Base-by-base conservation (phyloP, 306 rosid species). In the Lablab purpureus region DNA sequence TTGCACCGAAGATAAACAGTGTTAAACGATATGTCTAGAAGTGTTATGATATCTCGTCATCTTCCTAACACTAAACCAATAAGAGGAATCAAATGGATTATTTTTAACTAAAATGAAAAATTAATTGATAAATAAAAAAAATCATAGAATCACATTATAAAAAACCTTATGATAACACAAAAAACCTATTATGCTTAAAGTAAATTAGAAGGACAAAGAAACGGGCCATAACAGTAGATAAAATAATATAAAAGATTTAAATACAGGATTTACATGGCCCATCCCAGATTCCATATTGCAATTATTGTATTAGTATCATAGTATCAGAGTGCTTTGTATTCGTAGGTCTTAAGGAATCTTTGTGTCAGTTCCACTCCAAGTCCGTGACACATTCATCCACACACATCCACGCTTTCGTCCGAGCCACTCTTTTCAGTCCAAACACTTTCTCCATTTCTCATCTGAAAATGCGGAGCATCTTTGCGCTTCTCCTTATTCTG, bases 381-480 rank as follows among this genome's bases (percentile, higher is more conserved):
- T 34, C 65, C 34, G 27, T 36, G 27, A 64, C 66, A 58, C 41
- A 12, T 40, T 59, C 23, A 34, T 23, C 10, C n/a, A 7, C 27
- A 40, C n/a, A 7, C 27, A 40, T 40, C 21, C 71, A n/a, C 50
- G 2, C 32, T 19, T 19, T 14, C 52, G 5, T 41, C 7, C 19
- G 5, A 67, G n/a, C 72, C 72, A 67, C 72, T 67, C 32, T 66
- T 65, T 32, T 37, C 49, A 3, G 22, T 60, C n/a, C 63, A 1
- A 63, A 63, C 45, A 32, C 46, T 14, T 58, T 9, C 23, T 1
- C 28, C 0, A 2, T 41, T 67, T 41, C 17, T 67, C 72, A 40
- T 68, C 71, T 12, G 50, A 82, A 77, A 56, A 88, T 88, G 92
- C 46, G 4, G 1, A 65, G 17, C 23, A 62, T 68, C 74, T 77